Percentiles rank a stretch among this genome's conserved stretches.
phyloP scores from a whole-genome alignment of 495 filamentous ascomycete species.

The Aspergillus nanangensis region DNA sequence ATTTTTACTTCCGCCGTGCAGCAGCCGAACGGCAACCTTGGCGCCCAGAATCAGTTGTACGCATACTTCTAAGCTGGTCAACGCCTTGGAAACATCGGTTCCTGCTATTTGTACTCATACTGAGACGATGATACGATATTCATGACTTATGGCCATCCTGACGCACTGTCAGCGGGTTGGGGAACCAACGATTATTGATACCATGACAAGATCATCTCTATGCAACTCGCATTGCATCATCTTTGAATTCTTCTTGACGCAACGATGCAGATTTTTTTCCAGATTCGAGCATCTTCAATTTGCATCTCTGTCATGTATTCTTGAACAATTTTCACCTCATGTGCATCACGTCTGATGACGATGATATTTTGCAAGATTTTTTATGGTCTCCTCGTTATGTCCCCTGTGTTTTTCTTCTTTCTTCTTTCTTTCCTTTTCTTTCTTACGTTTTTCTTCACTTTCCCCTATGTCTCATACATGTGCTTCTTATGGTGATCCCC shows the following conservation, averaged over 20 bases:
- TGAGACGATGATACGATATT: constrained; percentile 41
- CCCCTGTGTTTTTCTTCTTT: constrained; percentile 4
- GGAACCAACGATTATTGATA: constrained; percentile 26
- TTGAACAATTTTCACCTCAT: constrained; percentile 12
- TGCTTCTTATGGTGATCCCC: constrained; percentile 14
- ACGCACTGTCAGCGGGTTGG: constrained; percentile 29
- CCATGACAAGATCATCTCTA: constrained; percentile 25
- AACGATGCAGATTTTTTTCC: constrained; percentile 16
- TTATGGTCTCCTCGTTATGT: background rate
- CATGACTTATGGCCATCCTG: constrained; percentile 40
- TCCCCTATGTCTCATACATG: constrained; percentile 10
- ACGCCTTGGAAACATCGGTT: constrained; percentile 8
- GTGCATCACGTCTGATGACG: constrained; percentile 9
- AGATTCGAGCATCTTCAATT: constrained; percentile 1
- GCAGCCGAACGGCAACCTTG: constrained; percentile 22
- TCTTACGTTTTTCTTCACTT: constrained; percentile 26
- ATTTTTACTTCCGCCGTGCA: constrained; percentile 23
- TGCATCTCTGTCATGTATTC: constrained; percentile 22
- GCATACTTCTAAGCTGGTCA: constrained; percentile 27
- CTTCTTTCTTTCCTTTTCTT: constrained; percentile 10
- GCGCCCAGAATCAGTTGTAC: constrained; percentile 25
- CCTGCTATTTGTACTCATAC: constrained; percentile 38
- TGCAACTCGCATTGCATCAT: constrained; percentile 19
- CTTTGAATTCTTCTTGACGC: constrained; percentile 17
- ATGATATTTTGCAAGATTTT: constrained; percentile 3